phyloP scores from a whole-genome alignment of 2,329 filamentous ascomycete species.

The Talaromyces sp. region DNA sequence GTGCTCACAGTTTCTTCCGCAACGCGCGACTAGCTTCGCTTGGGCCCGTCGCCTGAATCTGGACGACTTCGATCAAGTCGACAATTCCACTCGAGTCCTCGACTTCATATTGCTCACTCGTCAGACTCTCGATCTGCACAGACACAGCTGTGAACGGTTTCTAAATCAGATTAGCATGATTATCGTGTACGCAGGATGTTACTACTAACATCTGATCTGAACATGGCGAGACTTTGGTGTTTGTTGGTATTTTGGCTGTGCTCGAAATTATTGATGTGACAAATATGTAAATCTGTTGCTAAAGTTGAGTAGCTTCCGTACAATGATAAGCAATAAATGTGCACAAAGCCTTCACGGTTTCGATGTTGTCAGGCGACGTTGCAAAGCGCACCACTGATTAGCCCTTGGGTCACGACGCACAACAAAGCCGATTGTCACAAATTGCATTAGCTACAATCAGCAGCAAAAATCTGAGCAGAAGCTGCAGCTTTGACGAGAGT shows the following conservation, averaged over 20 bases:
- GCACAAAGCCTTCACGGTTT: neutral
- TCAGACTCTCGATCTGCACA: constrained; percentile 85
- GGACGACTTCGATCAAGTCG: constrained; percentile 90
- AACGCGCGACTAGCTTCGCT: constrained; percentile 86
- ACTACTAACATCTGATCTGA: constrained; percentile 23
- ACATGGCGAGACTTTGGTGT: constrained; percentile 28
- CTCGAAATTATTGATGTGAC: neutral
- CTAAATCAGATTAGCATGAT: constrained; percentile 35
- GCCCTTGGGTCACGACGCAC: neutral
- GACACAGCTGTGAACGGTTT: constrained; percentile 93
- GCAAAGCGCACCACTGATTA: neutral
- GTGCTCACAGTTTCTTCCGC: constrained; percentile 79
- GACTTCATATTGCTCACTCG: constrained; percentile 82
- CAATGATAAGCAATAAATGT: neutral
- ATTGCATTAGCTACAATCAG: neutral
- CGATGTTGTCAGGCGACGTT: neutral
- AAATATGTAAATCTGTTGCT: neutral
- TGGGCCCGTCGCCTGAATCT: constrained; percentile 80
- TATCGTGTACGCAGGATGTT: constrained; percentile 20
- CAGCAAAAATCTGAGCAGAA: neutral
- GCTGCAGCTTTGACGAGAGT: neutral
- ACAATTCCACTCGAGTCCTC: constrained; percentile 90
- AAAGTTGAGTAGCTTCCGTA: neutral
- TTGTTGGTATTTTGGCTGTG: neutral
- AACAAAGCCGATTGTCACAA: neutral